These are phyloP conservation scores for Sugiyamaella grinbergsii DNA, from an alignment of 1,139 yeast genomes.

Conservation along the genomic window DNA sequence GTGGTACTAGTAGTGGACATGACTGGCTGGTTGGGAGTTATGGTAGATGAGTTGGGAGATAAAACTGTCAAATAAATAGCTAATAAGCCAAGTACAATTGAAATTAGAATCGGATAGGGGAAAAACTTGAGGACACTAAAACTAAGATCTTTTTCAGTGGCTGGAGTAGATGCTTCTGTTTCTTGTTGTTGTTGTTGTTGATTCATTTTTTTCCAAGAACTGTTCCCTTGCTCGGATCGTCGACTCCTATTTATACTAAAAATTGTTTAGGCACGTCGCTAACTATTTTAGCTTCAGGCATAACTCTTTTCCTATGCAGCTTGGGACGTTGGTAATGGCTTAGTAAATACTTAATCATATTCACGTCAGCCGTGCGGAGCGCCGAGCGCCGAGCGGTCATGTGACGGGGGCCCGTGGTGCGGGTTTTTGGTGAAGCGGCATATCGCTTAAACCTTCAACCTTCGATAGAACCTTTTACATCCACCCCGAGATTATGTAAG, in stretches of 20 bases:
- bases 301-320: slow-evolving; percentile 4
- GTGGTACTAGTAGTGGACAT: slow-evolving; percentile 8
- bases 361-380: slow-evolving; percentile 4
- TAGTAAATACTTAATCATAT: slow-evolving; percentile 5
- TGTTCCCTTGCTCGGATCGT: background rate
- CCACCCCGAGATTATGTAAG: too few relatives aligned
- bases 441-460: background rate
- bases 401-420: too few relatives aligned
- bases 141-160: background rate
- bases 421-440: too few relatives aligned
- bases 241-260: slow-evolving; percentile 1
- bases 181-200: background rate
- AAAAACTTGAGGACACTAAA: background rate
- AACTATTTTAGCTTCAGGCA: background rate
- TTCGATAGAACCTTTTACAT: background rate
- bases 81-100: slow-evolving; percentile 17
- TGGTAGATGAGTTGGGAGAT: slow-evolving; percentile 7
- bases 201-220: slow-evolving; percentile 12
- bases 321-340: slow-evolving; percentile 3
- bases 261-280: background rate
- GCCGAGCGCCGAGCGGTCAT: too few relatives aligned
- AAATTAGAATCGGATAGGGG: slow-evolving; percentile 5
- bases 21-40: background rate
- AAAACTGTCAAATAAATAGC: slow-evolving; percentile 7
- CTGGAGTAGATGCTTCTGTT: background rate